Percentiles rank a stretch among this genome's conserved stretches.
phyloP scores from a whole-genome alignment of 257 asterid genomes.

The Nicotiana sylvestris region DNA sequence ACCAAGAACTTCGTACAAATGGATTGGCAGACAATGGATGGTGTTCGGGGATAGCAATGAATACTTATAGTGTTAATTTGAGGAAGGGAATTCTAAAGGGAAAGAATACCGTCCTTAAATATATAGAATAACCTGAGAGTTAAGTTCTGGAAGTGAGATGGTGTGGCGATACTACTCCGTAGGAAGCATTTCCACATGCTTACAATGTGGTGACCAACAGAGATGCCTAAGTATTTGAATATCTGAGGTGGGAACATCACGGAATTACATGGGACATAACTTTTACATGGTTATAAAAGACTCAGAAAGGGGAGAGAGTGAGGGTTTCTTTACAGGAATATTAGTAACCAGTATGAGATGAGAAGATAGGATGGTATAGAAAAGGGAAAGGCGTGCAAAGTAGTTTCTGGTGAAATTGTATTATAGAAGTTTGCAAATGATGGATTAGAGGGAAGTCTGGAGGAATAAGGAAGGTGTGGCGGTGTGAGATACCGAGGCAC shows the following conservation, averaged over 20 bases:
- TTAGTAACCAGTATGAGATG: neutral
- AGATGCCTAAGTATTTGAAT: neutral
- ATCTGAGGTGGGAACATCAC: neutral
- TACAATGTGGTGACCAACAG: neutral
- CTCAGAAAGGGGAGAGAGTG: neutral
- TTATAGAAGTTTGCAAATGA: neutral
- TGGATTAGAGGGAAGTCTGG: neutral
- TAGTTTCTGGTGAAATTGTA: neutral
- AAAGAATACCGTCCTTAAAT: neutral
- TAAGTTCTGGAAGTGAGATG: neutral
- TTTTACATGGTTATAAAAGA: neutral
- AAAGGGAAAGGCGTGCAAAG: neutral
- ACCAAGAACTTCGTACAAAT: neutral
- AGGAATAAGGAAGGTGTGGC: neutral
- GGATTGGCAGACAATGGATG: neutral
- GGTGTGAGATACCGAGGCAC: neutral
- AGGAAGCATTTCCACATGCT: neutral
- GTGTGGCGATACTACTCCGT: neutral
- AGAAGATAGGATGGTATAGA: neutral
- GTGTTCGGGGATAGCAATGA: neutral
- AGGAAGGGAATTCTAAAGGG: neutral
- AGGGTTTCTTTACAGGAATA: neutral
- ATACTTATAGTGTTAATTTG: neutral
- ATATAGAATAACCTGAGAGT: neutral
- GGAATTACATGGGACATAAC: neutral